Evolutionary conservation across 1,284 basidiomycete species (phyloP), one percentile per base, ranked within the genome.

Genomic region (Papiliotrema laurentii): DNA sequence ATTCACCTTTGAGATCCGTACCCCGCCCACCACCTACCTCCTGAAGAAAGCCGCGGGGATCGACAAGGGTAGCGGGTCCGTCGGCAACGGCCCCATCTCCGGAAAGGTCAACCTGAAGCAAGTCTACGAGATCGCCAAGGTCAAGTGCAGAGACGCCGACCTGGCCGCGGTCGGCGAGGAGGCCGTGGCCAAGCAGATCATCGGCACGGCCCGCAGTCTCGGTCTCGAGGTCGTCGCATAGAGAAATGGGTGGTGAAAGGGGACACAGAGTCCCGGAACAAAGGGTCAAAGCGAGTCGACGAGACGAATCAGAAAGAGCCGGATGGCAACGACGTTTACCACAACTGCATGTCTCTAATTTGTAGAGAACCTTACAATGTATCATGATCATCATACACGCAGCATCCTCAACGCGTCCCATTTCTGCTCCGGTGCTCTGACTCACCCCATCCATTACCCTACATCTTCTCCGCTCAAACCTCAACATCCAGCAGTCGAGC

Each of bases 81-180:
- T 59, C 10, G 58, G 58, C n/a, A 53, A 52, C 7, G 55, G 49
- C 6, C 55, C 59, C 68, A 75, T 79, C 52, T 78, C 81, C 53
- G 91, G 88, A 42, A 91, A 86, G 25, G 81, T 99, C 64, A 88
- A 83, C 59, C 80, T 98, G 65, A 99, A 99, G 79, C 93, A 97
- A 77, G 81, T 98, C 66, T 98, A 96, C 75, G 96, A 98, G 79
- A 97, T 99, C 68, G 92, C 96, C 33, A 96, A 89, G 80, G 88
- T 98, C 72, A 99, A 99, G 78, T 81, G 84, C 54, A 83, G 81
- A 61, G 96, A 98, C 75, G 85, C 86, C 50, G 86, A 89, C 69
- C 76, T 94, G 77, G 85, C 83, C 76, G 85, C 86, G 65, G 79
- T 93, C 54, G 81, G 82, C 52, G 78, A 92, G 61, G 87, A 93